Evolutionary conservation across 495 filamentous ascomycete genomes (phyloP).

Genomic region (Podospora pseudopauciseta): DNA sequence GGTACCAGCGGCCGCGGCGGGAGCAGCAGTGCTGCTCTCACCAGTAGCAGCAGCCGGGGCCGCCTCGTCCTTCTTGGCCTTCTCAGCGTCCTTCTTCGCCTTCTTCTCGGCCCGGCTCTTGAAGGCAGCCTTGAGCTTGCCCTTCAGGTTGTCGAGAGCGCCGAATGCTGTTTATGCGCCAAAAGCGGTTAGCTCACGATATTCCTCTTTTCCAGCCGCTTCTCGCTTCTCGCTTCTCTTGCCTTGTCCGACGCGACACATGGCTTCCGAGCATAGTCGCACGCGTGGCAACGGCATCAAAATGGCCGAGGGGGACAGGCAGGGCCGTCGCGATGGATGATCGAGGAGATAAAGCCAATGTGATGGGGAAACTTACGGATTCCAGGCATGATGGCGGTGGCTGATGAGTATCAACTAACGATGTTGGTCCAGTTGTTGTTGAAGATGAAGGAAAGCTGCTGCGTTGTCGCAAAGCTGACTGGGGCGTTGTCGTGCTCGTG

Average conservation of each 20-base stretch:
- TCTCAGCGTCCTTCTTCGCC: slow-evolving; percentile 19
- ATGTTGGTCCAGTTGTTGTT: not conserved
- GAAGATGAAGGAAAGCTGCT: not conserved
- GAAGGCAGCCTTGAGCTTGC: slow-evolving; percentile 38
- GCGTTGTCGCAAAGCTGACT: not conserved
- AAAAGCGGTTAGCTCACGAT: not conserved
- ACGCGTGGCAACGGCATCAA: not conserved
- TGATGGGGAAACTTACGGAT: slow-evolving; percentile 25
- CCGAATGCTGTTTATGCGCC: slow-evolving; percentile 21
- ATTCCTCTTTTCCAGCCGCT: not conserved
- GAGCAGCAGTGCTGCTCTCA: slow-evolving; percentile 8
- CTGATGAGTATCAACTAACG: slow-evolving; percentile 4
- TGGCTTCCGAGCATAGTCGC: not conserved
- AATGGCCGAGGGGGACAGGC: not conserved
- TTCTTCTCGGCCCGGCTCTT: slow-evolving; percentile 29
- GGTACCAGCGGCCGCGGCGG: slow-evolving; percentile 11
- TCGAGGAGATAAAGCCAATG: not conserved
- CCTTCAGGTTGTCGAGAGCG: slow-evolving; percentile 34
- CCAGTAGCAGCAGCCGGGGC: slow-evolving; percentile 8
- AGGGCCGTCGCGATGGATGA: not conserved
- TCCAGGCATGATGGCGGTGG: slow-evolving; percentile 30
- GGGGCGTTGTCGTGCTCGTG: not conserved
- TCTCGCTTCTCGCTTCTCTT: not conserved
- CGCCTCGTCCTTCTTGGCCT: slow-evolving; percentile 8
- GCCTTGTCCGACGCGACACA: not conserved